Conservation (phyloP, 2,329 filamentous ascomycete species). For the Xylaria digitata region DNA sequence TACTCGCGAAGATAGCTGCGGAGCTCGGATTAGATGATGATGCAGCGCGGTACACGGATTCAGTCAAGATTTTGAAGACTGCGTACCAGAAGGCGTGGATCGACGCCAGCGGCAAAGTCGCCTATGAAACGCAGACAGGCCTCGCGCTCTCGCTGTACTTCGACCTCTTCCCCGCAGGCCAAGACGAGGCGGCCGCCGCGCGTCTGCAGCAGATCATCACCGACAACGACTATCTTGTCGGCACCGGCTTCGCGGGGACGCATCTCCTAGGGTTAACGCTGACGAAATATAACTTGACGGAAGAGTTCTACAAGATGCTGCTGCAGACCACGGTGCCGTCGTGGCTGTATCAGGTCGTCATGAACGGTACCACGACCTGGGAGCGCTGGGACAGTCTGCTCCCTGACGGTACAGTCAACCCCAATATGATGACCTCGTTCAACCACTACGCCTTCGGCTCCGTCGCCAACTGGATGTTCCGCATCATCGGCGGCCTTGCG, state of each 20-base stretch:
- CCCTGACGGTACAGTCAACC: constrained; percentile 57
- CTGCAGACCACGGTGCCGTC: constrained; percentile 57
- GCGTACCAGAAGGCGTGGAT: constrained; percentile 52
- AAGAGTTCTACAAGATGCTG: constrained; percentile 60
- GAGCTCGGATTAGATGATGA: constrained; percentile 49
- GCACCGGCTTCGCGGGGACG: constrained; percentile 59
- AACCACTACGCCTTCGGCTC: constrained; percentile 64
- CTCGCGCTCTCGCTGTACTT: constrained; percentile 55
- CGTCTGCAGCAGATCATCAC: constrained; percentile 50
- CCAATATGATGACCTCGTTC: constrained; percentile 61
- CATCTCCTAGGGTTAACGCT: constrained; percentile 53
- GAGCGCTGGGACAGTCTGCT: constrained; percentile 63
- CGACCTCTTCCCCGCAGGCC: constrained; percentile 47
- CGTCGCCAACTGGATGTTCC: constrained; percentile 61
- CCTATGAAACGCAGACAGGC: constrained; percentile 56
- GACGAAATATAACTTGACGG: constrained; percentile 44
- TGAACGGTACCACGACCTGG: constrained; percentile 62
- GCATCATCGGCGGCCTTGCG: constrained; percentile 55
- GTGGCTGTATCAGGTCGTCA: constrained; percentile 61
- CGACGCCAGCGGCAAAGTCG: constrained; percentile 45
- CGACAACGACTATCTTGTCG: constrained; percentile 52
- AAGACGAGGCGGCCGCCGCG: constrained; percentile 42
- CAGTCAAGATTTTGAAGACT: constrained; percentile 39
- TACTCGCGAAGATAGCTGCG: constrained; percentile 52
- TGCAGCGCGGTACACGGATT: constrained; percentile 40